phyloP scores from a whole-genome alignment of 257 asterid species.

The Mitragyna speciosa region DNA sequence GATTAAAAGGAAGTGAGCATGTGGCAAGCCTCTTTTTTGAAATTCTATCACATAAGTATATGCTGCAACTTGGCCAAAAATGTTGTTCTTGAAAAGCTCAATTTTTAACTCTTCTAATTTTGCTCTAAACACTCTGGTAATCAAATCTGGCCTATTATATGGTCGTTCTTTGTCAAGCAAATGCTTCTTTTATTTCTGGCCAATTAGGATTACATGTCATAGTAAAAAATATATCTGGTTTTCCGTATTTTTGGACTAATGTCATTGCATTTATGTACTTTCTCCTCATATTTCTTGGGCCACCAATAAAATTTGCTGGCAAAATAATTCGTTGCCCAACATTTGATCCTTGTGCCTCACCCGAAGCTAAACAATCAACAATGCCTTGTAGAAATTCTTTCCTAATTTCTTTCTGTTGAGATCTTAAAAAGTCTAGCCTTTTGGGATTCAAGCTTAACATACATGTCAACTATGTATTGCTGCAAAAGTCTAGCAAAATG shows the following conservation, averaged over 20 bases:
- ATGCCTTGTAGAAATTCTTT: not conserved
- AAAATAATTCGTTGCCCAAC: not conserved
- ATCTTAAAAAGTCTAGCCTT: too few relatives aligned
- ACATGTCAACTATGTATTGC: too few relatives aligned
- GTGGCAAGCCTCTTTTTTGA: not conserved
- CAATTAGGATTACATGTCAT: not conserved
- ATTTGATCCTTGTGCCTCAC: not conserved
- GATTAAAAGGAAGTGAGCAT: not conserved
- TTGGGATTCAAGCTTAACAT: too few relatives aligned
- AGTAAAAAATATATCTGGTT: not conserved
- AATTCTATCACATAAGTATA: not conserved
- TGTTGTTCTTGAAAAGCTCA: not conserved
- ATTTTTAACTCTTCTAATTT: not conserved
- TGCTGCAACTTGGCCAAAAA: not conserved
- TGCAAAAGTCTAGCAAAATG: too few relatives aligned
- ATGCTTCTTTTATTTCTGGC: not conserved
- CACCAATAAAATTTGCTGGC: not conserved
- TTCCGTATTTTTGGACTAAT: not conserved
- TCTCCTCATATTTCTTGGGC: not conserved
- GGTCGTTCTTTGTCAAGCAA: rapidly evolving
- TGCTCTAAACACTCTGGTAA: not conserved
- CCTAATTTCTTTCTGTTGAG: not conserved
- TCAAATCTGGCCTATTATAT: not conserved
- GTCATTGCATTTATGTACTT: not conserved
- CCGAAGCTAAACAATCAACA: not conserved